Base-by-base conservation (phyloP, 176 grass and related monocot species). In the Elymus sibiricus region DNA sequence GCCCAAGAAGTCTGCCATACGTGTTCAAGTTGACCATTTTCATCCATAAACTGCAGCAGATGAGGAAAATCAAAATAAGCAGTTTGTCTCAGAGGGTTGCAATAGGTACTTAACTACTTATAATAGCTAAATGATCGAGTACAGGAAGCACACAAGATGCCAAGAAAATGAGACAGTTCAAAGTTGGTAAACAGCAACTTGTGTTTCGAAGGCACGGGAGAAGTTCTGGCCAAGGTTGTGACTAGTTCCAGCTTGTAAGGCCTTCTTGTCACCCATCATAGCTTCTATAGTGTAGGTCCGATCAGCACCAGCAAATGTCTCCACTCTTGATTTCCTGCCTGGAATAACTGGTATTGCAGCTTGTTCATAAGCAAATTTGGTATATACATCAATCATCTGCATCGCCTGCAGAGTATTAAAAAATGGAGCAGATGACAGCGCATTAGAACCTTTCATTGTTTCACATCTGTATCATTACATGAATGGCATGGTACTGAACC, bases 1-100 rank as follows among this genome's bases (percentile, higher is more conserved):
- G 97, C 97, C 97, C 97, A 95, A 86, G 94, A 98, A 78, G 97
- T 98, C 79, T 98, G 97, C 97, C 97, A 95, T 32, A 95, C 93
- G 24, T 95, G 84, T 79, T 98, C 93, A 17, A 91, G 94, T 87
- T 94, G 86, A 79, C 97, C 84, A 92, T 92, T 95, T 94, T 98
- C 97, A 92, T 95, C 92, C 90, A 91, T 94, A 79, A 98, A 98
- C 97, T 98, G 87, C 69, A 90, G 55, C 9, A 66, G 27, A 17
- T 14, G 88, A 38, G 62, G 7, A 31, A 67, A 76, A 32, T 51
- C 44, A 70, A 78, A 84, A 84, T 84, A 47, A 71, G 25, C 35
- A 42, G 32, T 61, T 21, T 40, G 44, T 86, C 71, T 70, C 26
- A 60, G 46, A 76, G 40, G 5, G 13, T 42, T 76, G 27, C 40